Evolutionary conservation across 1,284 basidiomycete genomes (phyloP), one percentile per base, ranked within the genome.

Genomic region (Rhizoctonia solani): DNA sequence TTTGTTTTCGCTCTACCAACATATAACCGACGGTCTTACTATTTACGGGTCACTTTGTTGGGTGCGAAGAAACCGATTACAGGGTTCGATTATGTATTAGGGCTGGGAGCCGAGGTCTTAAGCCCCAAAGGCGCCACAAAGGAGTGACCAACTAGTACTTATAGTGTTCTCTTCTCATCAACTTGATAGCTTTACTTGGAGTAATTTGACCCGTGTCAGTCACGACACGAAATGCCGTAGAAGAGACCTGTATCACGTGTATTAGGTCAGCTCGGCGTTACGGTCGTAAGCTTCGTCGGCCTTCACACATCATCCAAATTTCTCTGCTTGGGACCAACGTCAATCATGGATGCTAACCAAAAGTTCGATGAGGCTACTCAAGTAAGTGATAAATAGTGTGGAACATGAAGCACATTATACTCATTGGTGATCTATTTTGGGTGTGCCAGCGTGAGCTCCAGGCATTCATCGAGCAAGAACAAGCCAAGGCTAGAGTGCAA

Each of bases 381-480:
- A 80, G 90, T 89, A 68, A 69, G 82, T 76, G 6, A 34, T 23
- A 2, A 13, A 29, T 30, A 19, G 21, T n/a, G 23, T 42, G 67
- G 25, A 19, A 25, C 58, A 16, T 47, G 50, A 16, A 41, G n/a
- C 37, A 16, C 21, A 44, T 4, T 11, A 34, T 11, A 34, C 32
- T 25, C 4, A 8, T 37, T 34, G 14, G 49, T 30, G 27, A 44
- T 47, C 58, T 68, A 42, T 14, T 21, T 42, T 37, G 19, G n/a
- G n/a, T 39, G 2, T 27, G 59, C n/a, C 58, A 95, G 93, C 90
- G 89, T 79, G 95, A 98, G 78, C 85, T 98, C 67, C 81, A 86
- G 63, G 77, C 81, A 32, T 96, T 95, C 79, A 80, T 98, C 68
- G 92, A 95, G 73, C 86, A 87, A 71, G 90, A 97, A 78, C 93